A percentile compares a stretch with the other conserved stretches of the same genome.
phyloP scores from a whole-genome alignment of 176 grass and related monocot species.

The Aegilops tauschii region DNA sequence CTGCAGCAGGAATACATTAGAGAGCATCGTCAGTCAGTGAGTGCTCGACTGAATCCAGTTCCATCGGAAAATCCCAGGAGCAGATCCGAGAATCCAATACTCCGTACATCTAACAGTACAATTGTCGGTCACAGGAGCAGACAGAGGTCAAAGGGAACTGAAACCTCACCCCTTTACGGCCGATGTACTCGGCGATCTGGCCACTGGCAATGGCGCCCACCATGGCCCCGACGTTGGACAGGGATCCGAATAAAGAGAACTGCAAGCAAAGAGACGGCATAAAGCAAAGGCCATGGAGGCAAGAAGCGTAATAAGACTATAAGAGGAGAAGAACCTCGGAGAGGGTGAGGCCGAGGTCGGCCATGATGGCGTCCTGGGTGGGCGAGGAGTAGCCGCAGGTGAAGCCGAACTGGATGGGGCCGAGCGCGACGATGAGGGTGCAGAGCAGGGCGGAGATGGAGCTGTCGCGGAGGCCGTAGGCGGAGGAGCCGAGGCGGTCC shows the following conservation, averaged over 20 bases:
- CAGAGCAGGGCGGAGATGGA: conserved; percentile 79
- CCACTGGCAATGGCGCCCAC: conserved; percentile 86
- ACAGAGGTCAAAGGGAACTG: background rate
- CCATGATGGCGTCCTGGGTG: conserved; percentile 68
- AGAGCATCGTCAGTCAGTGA: conserved; percentile 1
- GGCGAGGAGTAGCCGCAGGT: conserved; percentile 84
- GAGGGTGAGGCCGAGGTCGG: conserved; percentile 72
- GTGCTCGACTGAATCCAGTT: background rate
- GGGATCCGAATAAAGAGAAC: conserved; percentile 81
- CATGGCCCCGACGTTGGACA: conserved; percentile 92
- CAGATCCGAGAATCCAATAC: no score
- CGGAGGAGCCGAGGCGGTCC: conserved; percentile 76
- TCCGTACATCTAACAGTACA: background rate
- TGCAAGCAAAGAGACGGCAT: background rate
- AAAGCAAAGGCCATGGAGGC: background rate
- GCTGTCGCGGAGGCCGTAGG: conserved; percentile 47
- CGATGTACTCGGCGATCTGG: conserved; percentile 89
- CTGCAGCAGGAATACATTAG: conserved; percentile 30
- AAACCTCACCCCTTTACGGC: conserved; percentile 77
- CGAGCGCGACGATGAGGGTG: conserved; percentile 83
- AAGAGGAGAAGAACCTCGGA: conserved; percentile 48
- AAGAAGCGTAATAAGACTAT: background rate
- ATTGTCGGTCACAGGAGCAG: background rate
- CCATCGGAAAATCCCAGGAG: background rate
- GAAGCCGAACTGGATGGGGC: conserved; percentile 93